Evolutionary conservation across 208 protist species (phyloP), one percentile per base, ranked within the genome.

Genomic region (Strigomonas culicis): DNA sequence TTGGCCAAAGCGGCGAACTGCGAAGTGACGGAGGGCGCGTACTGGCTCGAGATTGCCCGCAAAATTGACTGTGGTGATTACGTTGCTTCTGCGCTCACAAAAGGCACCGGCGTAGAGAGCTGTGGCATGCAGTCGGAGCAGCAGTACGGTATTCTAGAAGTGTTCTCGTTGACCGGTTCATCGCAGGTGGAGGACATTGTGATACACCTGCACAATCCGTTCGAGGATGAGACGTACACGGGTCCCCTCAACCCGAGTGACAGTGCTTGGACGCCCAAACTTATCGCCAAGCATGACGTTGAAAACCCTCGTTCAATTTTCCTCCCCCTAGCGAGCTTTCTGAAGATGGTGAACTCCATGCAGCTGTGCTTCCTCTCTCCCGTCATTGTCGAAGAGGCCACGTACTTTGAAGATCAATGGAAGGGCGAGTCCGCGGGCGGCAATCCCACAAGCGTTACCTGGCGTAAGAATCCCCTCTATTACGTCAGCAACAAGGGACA

Each of bases 401-500:
- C 65, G 10, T 78, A 72, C 41, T 89, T 83, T 63, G 49, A 63
- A 4, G 74, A 64, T 22, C 64, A 60, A 21, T 94, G 88, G 84
- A 71, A 70, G 27, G 77, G 72, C 27, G 25, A 60, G 19, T 77
- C 70, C n/a, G 73, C 68, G 2, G 88, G 88, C 25, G 88, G 88
- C 44, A 91, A 90, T 59, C 84, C 88, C 22, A 90, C 73, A 17
- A 83, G 49, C 57, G 69, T 66, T 28, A 79, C 80, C 11, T 94
- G 80, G 77, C 84, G 88, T 59, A 79, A 82, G 65, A 94, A 94
- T 67, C 88, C 88, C 6, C 53, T 90, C 47, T 94, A 87, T 63
- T 39, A 86, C 25, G 61, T 94, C 41, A 63, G 70, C 47, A 94
- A 94, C 66, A 70, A 58, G 50, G 56, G 57, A 10, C 62, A 59